Base-by-base conservation (phyloP, 495 filamentous ascomycete genomes). In the Staphylotrichum tortipilum region DNA sequence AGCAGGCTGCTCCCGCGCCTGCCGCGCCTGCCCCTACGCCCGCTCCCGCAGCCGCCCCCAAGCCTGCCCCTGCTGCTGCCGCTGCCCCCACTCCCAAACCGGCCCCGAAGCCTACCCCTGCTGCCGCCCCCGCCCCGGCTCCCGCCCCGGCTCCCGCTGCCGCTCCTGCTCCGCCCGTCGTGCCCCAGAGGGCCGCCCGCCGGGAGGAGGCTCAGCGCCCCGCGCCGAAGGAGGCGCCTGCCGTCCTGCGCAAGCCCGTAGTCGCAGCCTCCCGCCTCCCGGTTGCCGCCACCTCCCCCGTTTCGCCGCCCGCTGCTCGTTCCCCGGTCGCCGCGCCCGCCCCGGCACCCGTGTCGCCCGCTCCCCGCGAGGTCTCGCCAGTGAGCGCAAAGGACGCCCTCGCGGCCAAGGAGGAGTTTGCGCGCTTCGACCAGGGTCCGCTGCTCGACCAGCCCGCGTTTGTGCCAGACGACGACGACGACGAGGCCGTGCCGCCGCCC, bases 401-500 rank as follows among this genome's bases (percentile, higher is more conserved):
- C 10, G 76, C 81, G 36, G 80, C 85, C 14, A 78, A 80, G 24
- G 77, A 81, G 7, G 83, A 84, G 39, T 94, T 94, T 68, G 79
- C 84, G 19, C 80, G 79, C 45, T 97, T 97, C 61, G 83, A 90
- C 61, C 90, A 96, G 69, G 92, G 92, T 11, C 92, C 92, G 4
- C 71, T 97, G 31, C 59, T 77, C 21, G 91, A 98, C 31, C 81
- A 89, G 59, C 92, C 92, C 21, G 88, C 88, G 3, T 95, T 91
- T 60, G 70, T 84, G 19, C 87, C 88, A 0, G 77, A 81, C 7
- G 83, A 77, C 12, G 74, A 77, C 8, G 68, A 60, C 31, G 73
- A 74, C 10, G 71, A 68, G 24, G 69, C 70, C 0, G 65, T 72
- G 19, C 66, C 74, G 8, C 62, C 63, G 10, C 68, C 71, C n/a